Base-by-base conservation (phyloP, 2,329 filamentous ascomycete species). In the Cercospora sp. region DNA sequence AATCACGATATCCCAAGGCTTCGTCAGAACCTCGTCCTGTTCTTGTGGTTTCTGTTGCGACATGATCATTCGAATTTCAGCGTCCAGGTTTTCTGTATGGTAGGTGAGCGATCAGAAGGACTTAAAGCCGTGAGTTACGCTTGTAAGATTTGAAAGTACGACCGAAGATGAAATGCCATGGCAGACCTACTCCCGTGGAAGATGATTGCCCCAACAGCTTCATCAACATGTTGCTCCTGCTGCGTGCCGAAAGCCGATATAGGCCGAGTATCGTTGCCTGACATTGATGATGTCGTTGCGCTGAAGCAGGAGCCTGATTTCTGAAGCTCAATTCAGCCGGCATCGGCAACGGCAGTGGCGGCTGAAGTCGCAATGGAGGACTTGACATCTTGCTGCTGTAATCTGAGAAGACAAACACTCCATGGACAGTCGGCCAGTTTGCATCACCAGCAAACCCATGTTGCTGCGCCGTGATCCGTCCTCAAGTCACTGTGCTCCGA, bases 1-100 rank as follows among this genome's bases (percentile, higher is more conserved):
- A 6, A 91, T 83, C 5, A 91, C 68, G 78, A 83, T 76, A 63
- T 82, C 76, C 75, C 76, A 76, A 5, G 63, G 10, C 28, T 53
- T n/a, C 10, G 40, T 6, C 9, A 60, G 40, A 10, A 65, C 26
- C 1, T 65, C 30, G 30, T 60, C 30, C 18, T 36, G 16, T 13
- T 40, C 13, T 16, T 61, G 30, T 23, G 18, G 9, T 48, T 33
- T 60, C 31, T 60, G 23, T 26, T 45, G 63, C 33, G 23, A 18
- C 53, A 64, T 58, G 33, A 64, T 30, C 36, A 59, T 31, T 20
- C 33, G 63, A 20, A 64, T 33, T 23, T 58, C 36, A 9, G 53
- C 63, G 53, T 64, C 63, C 9, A 64, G 13, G 23, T 59, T 48
- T 23, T 31, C 63, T 64, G n/a, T 45, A 6, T 18, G 4, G 31